phyloP scores from a whole-genome alignment of 108 stramenopile species.

The Phaeodactylum tricornutum region DNA sequence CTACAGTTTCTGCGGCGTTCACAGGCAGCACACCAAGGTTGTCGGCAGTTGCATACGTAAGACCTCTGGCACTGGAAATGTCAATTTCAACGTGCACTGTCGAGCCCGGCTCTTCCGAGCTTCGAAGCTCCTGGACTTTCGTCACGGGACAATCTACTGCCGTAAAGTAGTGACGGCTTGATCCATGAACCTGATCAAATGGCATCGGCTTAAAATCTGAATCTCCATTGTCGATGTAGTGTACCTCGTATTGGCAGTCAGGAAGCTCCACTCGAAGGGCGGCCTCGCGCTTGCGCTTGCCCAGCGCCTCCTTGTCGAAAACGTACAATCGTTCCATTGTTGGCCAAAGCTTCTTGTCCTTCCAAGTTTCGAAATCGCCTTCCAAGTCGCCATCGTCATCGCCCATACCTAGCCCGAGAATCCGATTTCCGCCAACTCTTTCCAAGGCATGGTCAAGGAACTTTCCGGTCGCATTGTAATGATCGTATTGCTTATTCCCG shows the following conservation, averaged over 20 bases:
- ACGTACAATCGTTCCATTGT: conserved; percentile 40
- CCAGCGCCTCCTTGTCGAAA: conserved; percentile 7
- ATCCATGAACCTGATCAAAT: conserved; percentile 45
- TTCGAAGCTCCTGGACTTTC: conserved; percentile 68
- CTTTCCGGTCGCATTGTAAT: conserved; percentile 94
- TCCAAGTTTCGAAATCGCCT: conserved; percentile 96
- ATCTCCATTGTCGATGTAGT: conserved; percentile 16
- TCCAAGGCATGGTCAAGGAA: conserved; percentile 65
- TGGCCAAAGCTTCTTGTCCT: conserved; percentile 69
- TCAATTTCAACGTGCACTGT: conserved; percentile 95
- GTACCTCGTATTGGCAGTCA: conserved; percentile 43
- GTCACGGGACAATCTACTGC: conserved; percentile 62
- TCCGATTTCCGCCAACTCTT: conserved; percentile 56
- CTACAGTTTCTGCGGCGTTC: conserved; percentile 58
- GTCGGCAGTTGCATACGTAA: conserved; percentile 90
- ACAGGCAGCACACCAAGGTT: conserved; percentile 89
- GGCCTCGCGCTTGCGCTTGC: conserved; percentile 3
- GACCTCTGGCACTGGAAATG: conserved; percentile 35
- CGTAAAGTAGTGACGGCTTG: conserved; percentile 70
- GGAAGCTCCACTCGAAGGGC: conserved; percentile 20
- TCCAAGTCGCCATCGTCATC: conserved; percentile 95
- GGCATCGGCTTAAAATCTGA: conserved; percentile 5
- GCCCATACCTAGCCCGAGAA: conserved; percentile 74
- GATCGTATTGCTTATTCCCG: conserved; percentile 97
- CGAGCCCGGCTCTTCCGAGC: conserved; percentile 55